Base-by-base conservation (phyloP, 2,329 filamentous ascomycete species). In the Pseudogymnoascus sp. region DNA sequence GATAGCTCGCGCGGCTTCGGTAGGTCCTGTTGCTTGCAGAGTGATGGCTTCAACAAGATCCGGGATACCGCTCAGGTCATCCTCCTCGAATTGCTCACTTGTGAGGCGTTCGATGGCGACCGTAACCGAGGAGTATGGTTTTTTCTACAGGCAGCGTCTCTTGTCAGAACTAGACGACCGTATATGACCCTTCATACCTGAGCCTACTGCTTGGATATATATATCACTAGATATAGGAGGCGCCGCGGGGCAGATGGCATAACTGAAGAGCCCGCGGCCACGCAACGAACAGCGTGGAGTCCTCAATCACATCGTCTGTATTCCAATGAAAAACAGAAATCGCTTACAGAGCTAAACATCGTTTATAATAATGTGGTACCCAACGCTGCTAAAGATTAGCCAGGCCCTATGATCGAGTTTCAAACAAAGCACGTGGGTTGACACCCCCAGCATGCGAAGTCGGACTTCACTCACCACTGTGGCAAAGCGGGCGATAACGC, bases 31-130 rank as follows among this genome's bases (percentile, higher is more conserved):
- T 26, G 83, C 82, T 76, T 99, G 94, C 64, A 99, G 85, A 67
- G 90, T 89, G 73, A 99, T 90, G 63, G 94, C 91, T 75, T 99
- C 94, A 66, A 97, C 90, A 23, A 99, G 85, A 70, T 97, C 92
- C 41, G 93, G 90, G 67, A 99, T 91, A 23, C 93, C 94, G 69
- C 90, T 89, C 38, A 95, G 80, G 74, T 97, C 92, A 73, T 97
- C 91, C 72, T 95, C 91, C 65, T 95, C 89, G 75, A 90, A 95
- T 65, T 89, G 81, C 75, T 97, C 93, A 71, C 90, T 88, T 1
- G 93, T 97, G 69, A 97, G 83, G 64, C 88, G 88, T 75, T 97
- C 94, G 70, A 99, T 85, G 66, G 91, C 90, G 62, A 96, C 93
- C 37, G 93, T 96, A 66, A 99, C 88, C 43, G 94, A 92, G 72